phyloP scores from a whole-genome alignment of 225 moss, liverwort and hornwort species.

The Sphagnum tenellum region DNA sequence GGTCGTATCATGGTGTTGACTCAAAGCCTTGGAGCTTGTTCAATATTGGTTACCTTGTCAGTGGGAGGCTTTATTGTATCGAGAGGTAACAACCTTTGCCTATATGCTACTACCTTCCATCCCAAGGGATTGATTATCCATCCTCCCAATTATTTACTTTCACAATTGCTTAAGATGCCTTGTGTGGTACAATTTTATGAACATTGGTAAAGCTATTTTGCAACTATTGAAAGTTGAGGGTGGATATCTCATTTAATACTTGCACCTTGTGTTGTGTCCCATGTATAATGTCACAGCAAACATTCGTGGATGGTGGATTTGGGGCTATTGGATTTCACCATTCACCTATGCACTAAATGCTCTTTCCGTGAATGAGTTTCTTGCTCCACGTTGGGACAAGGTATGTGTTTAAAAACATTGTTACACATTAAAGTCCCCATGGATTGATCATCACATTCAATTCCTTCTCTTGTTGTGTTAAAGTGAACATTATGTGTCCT shows the following conservation, averaged over 20 bases:
- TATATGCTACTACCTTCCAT: no score
- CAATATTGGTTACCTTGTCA: constrained; percentile 61
- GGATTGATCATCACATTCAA: no score
- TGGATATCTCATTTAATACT: constrained; percentile 7
- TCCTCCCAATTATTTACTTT: constrained; percentile 48
- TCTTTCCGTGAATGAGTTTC: constrained; percentile 48
- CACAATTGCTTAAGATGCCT: no score
- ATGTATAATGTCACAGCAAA: constrained; percentile 71
- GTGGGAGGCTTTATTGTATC: constrained; percentile 83
- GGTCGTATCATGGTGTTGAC: constrained; percentile 66
- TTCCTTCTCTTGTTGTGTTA: no score
- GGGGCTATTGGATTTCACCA: constrained; percentile 60
- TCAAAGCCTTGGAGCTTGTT: constrained; percentile 65
- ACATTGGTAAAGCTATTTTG: no score
- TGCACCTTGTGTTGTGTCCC: constrained; percentile 62
- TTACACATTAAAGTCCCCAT: no score
- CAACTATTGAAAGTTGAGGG: no score
- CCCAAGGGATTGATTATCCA: constrained; percentile 42
- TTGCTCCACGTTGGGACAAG: constrained; percentile 42
- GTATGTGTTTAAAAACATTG: constrained; percentile 2
- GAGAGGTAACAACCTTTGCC: constrained; percentile 7
- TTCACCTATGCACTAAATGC: constrained; percentile 53
- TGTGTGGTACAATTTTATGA: no score
- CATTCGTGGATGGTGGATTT: constrained; percentile 59
- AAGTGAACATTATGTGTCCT: no score